phyloP scores from a whole-genome alignment of 352 stramenopile genomes.

The Globisporangium radiosum region DNA sequence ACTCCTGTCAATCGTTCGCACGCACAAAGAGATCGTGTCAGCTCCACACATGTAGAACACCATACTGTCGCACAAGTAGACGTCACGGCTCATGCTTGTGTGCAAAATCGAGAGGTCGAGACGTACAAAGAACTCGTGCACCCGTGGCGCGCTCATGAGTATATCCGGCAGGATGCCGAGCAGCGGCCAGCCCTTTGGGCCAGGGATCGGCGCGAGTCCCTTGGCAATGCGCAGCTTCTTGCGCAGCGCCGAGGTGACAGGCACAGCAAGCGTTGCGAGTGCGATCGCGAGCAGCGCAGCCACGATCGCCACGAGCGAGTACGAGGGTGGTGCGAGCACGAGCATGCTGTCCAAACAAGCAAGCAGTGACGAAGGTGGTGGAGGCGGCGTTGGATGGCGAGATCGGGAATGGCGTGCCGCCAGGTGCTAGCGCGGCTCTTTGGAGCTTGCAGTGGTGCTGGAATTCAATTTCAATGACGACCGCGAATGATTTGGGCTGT shows the following conservation, averaged over 20 bases:
- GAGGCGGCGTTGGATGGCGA: no score
- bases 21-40: neutral
- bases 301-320: neutral
- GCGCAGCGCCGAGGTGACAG: neutral
- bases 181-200: conserved; percentile 10
- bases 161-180: conserved; percentile 11
- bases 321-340: neutral
- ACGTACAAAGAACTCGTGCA: conserved; percentile 14
- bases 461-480: no score
- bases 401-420: no score
- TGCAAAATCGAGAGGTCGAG: neutral
- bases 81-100: neutral
- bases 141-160: conserved; percentile 2
- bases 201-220: conserved; percentile 8
- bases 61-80: no score
- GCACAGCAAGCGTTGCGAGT: neutral
- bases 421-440: no score
- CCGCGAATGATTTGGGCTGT: no score
- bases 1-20: conserved; percentile 13
- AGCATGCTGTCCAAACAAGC: neutral
- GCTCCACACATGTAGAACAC: no score
- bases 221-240: conserved; percentile 11
- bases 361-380: no score
- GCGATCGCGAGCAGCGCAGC: neutral
- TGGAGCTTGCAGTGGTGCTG: no score